phyloP scores from a whole-genome alignment of 768 basidiomycete species.

The Lactarius sanguifluus region DNA sequence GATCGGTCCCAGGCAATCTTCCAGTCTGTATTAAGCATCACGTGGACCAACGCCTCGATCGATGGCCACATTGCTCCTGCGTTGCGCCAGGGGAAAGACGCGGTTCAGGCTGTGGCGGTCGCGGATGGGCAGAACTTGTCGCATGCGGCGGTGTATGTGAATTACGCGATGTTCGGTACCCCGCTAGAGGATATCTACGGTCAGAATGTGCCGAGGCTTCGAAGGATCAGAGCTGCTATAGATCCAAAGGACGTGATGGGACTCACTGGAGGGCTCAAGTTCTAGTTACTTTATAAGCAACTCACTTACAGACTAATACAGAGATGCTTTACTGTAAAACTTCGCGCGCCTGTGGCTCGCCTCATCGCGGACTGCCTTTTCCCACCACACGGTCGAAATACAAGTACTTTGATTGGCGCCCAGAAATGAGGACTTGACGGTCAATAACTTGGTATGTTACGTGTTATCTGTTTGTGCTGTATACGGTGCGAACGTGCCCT shows the following conservation, averaged over 20 bases:
- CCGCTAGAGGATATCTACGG: constrained; percentile 28
- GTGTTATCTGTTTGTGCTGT: too few relatives aligned
- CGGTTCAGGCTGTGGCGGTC: constrained; percentile 9
- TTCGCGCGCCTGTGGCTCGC: too few relatives aligned
- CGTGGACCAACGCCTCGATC: constrained; percentile 27
- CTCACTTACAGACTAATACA: too few relatives aligned
- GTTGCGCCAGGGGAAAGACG: constrained; percentile 27
- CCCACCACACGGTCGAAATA: too few relatives aligned
- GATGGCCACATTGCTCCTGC: constrained; percentile 46
- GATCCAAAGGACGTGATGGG: constrained; percentile 32
- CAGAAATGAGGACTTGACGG: too few relatives aligned
- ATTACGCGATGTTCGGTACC: constrained; percentile 26
- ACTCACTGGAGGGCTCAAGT: constrained; percentile 31
- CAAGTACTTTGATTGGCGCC: too few relatives aligned
- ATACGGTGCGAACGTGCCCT: too few relatives aligned
- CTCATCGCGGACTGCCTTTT: too few relatives aligned
- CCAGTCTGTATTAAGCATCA: background rate
- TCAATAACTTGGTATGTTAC: too few relatives aligned
- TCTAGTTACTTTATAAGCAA: background rate
- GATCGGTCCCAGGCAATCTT: constrained; percentile 19
- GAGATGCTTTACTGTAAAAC: too few relatives aligned
- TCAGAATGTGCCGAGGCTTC: constrained; percentile 22
- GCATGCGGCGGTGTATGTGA: constrained; percentile 23
- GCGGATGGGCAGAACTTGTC: constrained; percentile 30
- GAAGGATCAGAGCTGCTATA: constrained; percentile 8